Conservation (phyloP, 2,329 filamentous ascomycete species). For the Pseudogymnoascus sp. region DNA sequence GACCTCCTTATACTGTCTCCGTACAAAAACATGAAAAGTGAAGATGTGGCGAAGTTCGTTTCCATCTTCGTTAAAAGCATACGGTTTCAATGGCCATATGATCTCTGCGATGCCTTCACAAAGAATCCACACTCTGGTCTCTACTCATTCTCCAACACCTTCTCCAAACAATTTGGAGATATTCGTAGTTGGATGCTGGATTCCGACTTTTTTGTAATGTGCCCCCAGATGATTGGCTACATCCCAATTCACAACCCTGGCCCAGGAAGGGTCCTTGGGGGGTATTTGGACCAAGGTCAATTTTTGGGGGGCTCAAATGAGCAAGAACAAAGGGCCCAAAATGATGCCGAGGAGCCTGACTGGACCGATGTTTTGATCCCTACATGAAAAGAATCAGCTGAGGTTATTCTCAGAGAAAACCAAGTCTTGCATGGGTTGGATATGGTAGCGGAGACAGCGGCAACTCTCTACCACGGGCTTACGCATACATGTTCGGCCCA, state of each 20-base stretch:
- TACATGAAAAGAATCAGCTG: background rate
- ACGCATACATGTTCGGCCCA: background rate
- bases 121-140: background rate
- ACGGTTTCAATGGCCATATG: slow-evolving; percentile 1
- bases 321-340: background rate
- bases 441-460: background rate
- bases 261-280: background rate
- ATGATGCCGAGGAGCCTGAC: background rate
- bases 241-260: slow-evolving; percentile 2
- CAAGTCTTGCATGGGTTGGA: background rate
- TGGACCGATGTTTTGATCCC: slow-evolving; percentile 3
- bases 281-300: background rate
- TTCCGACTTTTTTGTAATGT: slow-evolving; percentile 5
- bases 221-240: background rate
- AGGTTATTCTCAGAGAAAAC: background rate
- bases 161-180: background rate
- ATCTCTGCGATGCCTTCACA: background rate
- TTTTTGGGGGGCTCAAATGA: background rate
- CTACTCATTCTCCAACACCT: background rate
- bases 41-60: background rate
- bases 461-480: no score
- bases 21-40: slow-evolving; percentile 1
- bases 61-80: background rate
- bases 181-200: slow-evolving; percentile 6
- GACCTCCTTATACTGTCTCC: background rate